These are phyloP conservation scores for Chrysoporthe deuterocubensis DNA, from an alignment of 2,329 filamentous ascomycete species.

Conservation along the genomic window DNA sequence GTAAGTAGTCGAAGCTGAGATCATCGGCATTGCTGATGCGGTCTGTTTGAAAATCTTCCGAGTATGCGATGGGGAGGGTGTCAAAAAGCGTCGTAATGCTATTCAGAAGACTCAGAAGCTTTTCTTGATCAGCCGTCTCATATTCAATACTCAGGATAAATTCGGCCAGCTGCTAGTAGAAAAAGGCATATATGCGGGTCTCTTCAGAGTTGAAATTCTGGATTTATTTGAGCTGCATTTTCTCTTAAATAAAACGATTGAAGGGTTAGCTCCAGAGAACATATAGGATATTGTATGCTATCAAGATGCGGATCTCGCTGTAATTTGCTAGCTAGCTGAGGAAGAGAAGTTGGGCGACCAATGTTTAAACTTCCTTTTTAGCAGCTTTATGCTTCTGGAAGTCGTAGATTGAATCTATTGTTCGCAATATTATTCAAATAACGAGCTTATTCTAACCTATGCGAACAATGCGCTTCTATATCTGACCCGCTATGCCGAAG, in stretches of 20 bases:
- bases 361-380: neutral
- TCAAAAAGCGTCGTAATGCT: no score
- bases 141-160: no score
- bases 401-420: neutral
- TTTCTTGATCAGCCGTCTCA: no score
- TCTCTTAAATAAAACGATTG: neutral
- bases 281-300: neutral
- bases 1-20: no score
- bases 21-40: no score
- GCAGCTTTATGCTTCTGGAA: neutral
- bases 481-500: neutral
- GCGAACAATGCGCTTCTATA: neutral
- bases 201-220: neutral
- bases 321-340: no score
- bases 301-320: conserved; percentile 13
- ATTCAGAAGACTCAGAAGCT: no score
- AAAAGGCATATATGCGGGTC: neutral
- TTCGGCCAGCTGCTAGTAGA: neutral
- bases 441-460: neutral
- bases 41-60: no score
- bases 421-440: neutral
- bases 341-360: neutral
- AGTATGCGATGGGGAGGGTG: no score
- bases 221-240: neutral
- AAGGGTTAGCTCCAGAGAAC: neutral